These are phyloP conservation scores for Cyberlindnera americana DNA, from an alignment of 805 yeast species.

Conservation along the genomic window DNA sequence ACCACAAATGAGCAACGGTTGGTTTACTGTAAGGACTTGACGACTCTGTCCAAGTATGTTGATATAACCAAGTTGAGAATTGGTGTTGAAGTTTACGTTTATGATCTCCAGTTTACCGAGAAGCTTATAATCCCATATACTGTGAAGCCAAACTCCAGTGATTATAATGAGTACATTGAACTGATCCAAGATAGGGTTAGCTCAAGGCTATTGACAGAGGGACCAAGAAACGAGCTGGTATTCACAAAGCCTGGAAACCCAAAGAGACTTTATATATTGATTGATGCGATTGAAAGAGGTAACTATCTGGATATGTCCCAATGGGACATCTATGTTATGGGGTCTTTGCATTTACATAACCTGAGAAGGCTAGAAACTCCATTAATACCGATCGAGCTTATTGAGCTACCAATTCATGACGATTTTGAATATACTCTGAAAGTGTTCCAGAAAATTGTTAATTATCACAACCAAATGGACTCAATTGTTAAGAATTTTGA, in stretches of 20 bases:
- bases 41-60: slow-evolving; percentile 36
- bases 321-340: slow-evolving; percentile 52
- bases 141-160: slow-evolving; percentile 28
- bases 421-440: slow-evolving; percentile 40
- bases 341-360: slow-evolving; percentile 40
- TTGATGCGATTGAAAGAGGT: slow-evolving; percentile 49
- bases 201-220: slow-evolving; percentile 42
- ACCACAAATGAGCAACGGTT: slow-evolving; percentile 20
- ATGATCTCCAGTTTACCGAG: slow-evolving; percentile 54
- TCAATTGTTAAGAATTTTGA: slow-evolving; percentile 41
- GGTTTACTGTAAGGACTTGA: slow-evolving; percentile 34
- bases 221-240: slow-evolving; percentile 38
- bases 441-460: slow-evolving; percentile 34
- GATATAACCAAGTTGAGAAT: slow-evolving; percentile 78
- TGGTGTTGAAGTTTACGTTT: slow-evolving; percentile 68
- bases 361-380: slow-evolving; percentile 52
- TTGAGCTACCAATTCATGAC: slow-evolving; percentile 52
- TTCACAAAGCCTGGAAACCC: slow-evolving; percentile 58
- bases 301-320: slow-evolving; percentile 59
- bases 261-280: slow-evolving; percentile 39
- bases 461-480: slow-evolving; percentile 28
- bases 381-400: slow-evolving; percentile 46
- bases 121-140: slow-evolving; percentile 44
- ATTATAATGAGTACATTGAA: slow-evolving; percentile 35
- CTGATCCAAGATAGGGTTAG: slow-evolving; percentile 48